Conservation (phyloP, 192 early-diverging fungal genomes). For the Umbelopsis sp. region DNA sequence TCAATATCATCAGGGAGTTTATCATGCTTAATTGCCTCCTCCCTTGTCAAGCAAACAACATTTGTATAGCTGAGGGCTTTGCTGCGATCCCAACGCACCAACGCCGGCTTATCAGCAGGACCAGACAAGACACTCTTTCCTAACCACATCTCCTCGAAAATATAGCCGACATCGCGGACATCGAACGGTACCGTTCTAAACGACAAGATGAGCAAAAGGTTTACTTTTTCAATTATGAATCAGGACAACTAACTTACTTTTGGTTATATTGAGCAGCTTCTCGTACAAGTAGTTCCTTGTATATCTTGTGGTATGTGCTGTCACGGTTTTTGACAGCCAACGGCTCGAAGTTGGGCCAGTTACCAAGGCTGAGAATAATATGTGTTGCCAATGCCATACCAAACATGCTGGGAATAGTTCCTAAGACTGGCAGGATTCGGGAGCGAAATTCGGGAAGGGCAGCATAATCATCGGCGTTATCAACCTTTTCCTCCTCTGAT, state of each 20-base stretch:
- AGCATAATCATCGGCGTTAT: conserved; percentile 87
- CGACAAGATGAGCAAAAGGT: background rate
- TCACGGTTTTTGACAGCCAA: conserved; percentile 76
- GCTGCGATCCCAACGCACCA: conserved; percentile 77
- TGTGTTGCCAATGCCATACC: conserved; percentile 90
- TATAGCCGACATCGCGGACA: conserved; percentile 77
- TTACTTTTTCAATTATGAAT: background rate
- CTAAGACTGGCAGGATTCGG: conserved; percentile 79
- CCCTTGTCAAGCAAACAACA: conserved; percentile 81
- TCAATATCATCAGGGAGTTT: conserved; percentile 44
- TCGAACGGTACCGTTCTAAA: conserved; percentile 54
- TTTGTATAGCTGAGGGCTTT: conserved; percentile 73
- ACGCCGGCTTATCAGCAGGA: conserved; percentile 66
- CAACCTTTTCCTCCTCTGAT: conserved; percentile 74
- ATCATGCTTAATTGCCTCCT: conserved; percentile 71
- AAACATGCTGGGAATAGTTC: conserved; percentile 93
- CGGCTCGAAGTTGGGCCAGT: conserved; percentile 60
- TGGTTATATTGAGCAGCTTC: conserved; percentile 38
- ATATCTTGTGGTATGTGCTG: conserved; percentile 69
- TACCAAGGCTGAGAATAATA: conserved; percentile 68
- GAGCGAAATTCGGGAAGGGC: conserved; percentile 93
- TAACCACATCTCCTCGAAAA: conserved; percentile 90
- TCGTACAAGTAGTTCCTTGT: conserved; percentile 70
- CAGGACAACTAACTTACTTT: conserved; percentile 41
- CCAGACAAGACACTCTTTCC: conserved; percentile 80